phyloP scores from a whole-genome alignment of 352 stramenopile genomes.

The Phytophthora hybrid region DNA sequence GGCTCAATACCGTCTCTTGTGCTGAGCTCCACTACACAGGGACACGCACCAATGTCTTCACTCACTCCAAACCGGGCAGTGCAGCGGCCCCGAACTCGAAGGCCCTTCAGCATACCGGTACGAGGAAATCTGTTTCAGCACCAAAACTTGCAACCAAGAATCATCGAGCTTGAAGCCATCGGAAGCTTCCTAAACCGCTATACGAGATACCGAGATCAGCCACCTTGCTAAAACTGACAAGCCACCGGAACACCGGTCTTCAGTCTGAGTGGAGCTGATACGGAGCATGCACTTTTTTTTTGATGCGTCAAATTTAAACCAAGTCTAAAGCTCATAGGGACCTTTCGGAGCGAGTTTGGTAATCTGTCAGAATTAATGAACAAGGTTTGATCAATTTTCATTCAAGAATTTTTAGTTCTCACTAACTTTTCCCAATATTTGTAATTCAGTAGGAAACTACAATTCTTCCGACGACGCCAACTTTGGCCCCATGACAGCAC shows the following conservation, averaged over 20 bases:
- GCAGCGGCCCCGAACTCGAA: conserved; percentile 1
- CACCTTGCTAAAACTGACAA: background rate
- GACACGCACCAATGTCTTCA: background rate
- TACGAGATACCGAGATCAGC: background rate
- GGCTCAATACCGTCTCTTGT: conserved; percentile 29
- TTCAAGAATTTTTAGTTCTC: too few relatives aligned
- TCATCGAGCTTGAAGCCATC: conserved; percentile 38
- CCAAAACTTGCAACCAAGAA: conserved; percentile 2
- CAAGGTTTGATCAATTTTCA: too few relatives aligned
- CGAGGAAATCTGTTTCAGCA: conserved; percentile 23
- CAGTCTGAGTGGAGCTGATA: background rate
- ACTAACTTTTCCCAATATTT: background rate
- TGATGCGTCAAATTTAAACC: too few relatives aligned
- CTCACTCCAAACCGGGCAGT: background rate
- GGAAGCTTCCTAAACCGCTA: conserved; percentile 28
- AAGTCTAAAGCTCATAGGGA: too few relatives aligned
- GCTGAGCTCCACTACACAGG: conserved; percentile 4
- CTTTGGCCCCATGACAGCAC: background rate
- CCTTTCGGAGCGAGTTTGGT: too few relatives aligned
- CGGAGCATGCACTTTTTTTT: background rate
- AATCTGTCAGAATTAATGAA: too few relatives aligned
- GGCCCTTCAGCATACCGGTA: conserved; percentile 20
- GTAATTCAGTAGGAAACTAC: background rate
- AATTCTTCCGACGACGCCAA: background rate
- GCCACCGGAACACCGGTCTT: background rate